Percentiles rank a stretch among this genome's conserved stretches.
Evolutionary conservation across 306 rosid species (phyloP).

Genomic region (Begonia masoniana): DNA sequence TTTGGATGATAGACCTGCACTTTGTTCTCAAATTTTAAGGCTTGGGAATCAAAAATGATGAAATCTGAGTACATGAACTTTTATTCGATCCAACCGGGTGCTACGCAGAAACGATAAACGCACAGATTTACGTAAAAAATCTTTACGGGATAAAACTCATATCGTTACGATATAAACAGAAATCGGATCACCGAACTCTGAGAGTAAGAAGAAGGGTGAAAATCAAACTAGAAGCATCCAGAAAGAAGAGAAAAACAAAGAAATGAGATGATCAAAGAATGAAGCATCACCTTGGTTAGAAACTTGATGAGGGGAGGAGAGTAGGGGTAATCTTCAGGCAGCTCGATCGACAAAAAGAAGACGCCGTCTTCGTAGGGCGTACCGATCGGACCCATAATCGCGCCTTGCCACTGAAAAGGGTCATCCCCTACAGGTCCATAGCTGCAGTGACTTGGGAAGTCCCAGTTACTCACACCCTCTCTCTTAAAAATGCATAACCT

Average conservation of each 20-base stretch:
- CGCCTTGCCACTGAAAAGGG: constrained; percentile 20
- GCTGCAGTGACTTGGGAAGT: constrained; percentile 21
- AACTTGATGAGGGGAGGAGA: constrained; percentile 24
- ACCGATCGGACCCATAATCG: constrained; percentile 16
- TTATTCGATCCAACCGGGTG: too few relatives aligned
- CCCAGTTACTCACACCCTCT: neutral
- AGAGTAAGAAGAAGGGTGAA: too few relatives aligned
- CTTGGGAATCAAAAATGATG: neutral
- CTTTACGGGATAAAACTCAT: too few relatives aligned
- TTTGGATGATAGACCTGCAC: constrained; percentile 32
- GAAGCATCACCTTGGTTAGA: constrained; percentile 15
- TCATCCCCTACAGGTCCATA: constrained; percentile 20
- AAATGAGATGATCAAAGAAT: too few relatives aligned
- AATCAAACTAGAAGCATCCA: too few relatives aligned
- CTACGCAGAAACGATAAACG: too few relatives aligned
- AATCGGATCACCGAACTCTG: too few relatives aligned
- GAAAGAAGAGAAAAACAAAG: too few relatives aligned
- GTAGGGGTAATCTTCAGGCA: constrained; percentile 17
- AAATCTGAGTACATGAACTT: neutral
- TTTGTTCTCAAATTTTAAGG: neutral
- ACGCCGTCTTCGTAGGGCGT: constrained; percentile 23
- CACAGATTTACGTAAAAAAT: too few relatives aligned
- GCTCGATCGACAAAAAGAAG: constrained; percentile 17
- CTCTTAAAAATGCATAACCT: neutral
- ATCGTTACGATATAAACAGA: too few relatives aligned